These are phyloP conservation scores for Penicillium olsonii DNA, from an alignment of 2,329 filamentous ascomycete species.

Conservation along the genomic window DNA sequence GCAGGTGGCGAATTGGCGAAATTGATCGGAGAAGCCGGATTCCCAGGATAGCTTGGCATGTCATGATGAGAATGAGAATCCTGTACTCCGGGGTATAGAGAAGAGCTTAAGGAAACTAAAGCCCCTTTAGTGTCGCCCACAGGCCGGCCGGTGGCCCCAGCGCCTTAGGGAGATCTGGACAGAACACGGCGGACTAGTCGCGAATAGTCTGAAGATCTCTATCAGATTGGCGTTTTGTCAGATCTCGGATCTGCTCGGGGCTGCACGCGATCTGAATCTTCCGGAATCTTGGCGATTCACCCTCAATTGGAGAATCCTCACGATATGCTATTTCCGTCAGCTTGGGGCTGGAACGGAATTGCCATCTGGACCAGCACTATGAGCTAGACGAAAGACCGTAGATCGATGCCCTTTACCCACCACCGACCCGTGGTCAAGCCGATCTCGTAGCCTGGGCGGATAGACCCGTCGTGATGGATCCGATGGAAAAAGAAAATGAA, in stretches of 20 bases:
- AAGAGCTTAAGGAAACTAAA: constrained; percentile 17
- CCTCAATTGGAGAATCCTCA: too few relatives aligned
- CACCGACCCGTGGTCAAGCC: constrained; percentile 20
- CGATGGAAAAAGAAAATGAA: too few relatives aligned
- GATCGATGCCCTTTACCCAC: constrained; percentile 26
- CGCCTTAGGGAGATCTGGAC: too few relatives aligned
- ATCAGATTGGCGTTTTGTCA: neutral
- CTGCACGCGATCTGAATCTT: constrained; percentile 9
- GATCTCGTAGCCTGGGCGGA: constrained; percentile 26
- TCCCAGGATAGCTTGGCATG: neutral
- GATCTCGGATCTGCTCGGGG: neutral
- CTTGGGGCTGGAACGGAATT: too few relatives aligned
- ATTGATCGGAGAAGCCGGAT: neutral
- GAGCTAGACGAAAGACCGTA: too few relatives aligned
- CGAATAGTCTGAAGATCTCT: too few relatives aligned
- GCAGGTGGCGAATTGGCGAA: constrained; percentile 7
- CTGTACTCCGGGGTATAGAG: too few relatives aligned
- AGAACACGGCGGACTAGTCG: too few relatives aligned
- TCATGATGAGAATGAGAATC: too few relatives aligned
- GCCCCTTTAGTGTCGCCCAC: constrained; percentile 6
- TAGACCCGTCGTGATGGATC: constrained; percentile 31
- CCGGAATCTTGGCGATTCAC: too few relatives aligned
- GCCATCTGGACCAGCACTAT: too few relatives aligned
- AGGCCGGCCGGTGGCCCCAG: constrained; percentile 20
- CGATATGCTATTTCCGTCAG: too few relatives aligned